Evolutionary conservation across 108 stramenopile species (phyloP).

Genomic region (Cyclotella distinguenda): DNA sequence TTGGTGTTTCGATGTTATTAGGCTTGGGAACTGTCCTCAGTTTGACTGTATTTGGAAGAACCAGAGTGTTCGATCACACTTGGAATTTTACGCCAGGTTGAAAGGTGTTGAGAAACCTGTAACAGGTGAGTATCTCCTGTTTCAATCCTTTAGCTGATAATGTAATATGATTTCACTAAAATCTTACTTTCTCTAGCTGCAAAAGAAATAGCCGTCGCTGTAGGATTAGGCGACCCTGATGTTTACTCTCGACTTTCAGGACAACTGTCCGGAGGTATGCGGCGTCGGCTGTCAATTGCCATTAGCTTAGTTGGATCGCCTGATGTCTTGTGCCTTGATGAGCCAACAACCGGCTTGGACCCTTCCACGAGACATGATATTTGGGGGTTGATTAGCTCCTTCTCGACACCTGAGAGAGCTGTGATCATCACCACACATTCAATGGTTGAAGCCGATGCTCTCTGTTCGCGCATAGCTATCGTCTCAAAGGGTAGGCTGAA

Average conservation of each 20-base stretch:
- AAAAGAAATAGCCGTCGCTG: constrained; percentile 45
- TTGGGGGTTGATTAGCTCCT: constrained; percentile 56
- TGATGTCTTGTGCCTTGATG: constrained; percentile 76
- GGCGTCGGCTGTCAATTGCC: constrained; percentile 88
- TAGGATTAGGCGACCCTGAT: constrained; percentile 53
- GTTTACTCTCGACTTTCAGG: constrained; percentile 47
- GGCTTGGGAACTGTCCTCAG: constrained; percentile 76
- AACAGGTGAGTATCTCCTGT: background rate
- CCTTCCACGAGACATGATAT: constrained; percentile 63
- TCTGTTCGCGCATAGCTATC: constrained; percentile 90
- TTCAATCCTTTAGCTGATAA: background rate
- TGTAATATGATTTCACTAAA: too few species aligned
- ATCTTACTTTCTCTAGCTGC: constrained; percentile 8
- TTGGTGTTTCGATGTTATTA: background rate
- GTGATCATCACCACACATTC: constrained; percentile 92
- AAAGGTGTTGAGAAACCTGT: constrained; percentile 55
- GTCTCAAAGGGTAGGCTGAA: constrained; percentile 76
- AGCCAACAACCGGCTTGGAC: constrained; percentile 80
- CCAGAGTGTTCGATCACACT: constrained; percentile 65
- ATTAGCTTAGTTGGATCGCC: constrained; percentile 83
- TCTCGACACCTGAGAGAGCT: constrained; percentile 48
- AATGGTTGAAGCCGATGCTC: constrained; percentile 92
- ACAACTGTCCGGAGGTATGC: constrained; percentile 87
- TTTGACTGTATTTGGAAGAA: constrained; percentile 66
- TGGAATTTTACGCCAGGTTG: constrained; percentile 66